Conservation (phyloP, 2,329 filamentous ascomycete genomes). For the Pseudogymnoascus sp. region DNA sequence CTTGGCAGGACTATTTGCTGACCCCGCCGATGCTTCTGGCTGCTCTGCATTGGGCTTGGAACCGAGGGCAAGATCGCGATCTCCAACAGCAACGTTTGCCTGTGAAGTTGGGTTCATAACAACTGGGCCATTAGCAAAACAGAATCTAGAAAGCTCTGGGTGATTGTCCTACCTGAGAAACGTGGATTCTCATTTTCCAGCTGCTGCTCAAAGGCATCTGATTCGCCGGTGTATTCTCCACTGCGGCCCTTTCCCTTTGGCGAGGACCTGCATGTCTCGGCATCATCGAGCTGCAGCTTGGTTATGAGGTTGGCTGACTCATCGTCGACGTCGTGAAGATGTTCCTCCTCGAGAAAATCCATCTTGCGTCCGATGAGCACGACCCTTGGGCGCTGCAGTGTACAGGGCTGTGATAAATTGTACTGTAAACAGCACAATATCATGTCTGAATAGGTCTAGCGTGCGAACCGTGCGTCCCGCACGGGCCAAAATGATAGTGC, state of each 20-base stretch:
- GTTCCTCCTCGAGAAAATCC: not conserved
- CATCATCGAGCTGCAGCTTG: slow-evolving; percentile 22
- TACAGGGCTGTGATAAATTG: not conserved
- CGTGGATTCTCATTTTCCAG: slow-evolving; percentile 12
- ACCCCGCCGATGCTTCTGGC: slow-evolving; percentile 12
- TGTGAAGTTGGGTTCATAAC: slow-evolving; percentile 10
- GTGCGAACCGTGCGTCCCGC: not conserved
- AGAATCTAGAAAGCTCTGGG: slow-evolving; percentile 19
- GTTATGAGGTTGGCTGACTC: slow-evolving; percentile 18
- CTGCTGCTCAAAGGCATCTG: slow-evolving; percentile 15
- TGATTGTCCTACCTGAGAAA: slow-evolving; percentile 17
- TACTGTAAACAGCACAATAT: not conserved
- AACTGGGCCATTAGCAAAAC: slow-evolving; percentile 18
- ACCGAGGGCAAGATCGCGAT: slow-evolving; percentile 15
- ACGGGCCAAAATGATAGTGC: not conserved
- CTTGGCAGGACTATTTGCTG: not conserved
- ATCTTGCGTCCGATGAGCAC: not conserved
- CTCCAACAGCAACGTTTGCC: slow-evolving; percentile 15
- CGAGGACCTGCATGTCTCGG: not conserved
- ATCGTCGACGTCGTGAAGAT: slow-evolving; percentile 14
- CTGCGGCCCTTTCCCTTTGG: slow-evolving; percentile 13
- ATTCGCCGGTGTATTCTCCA: slow-evolving; percentile 11
- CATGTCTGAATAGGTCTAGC: not conserved
- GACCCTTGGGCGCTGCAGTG: not conserved
- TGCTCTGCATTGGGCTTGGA: slow-evolving; percentile 8